Conservation (phyloP, 2,329 filamentous ascomycete genomes). For the Aspergillus flavus region DNA sequence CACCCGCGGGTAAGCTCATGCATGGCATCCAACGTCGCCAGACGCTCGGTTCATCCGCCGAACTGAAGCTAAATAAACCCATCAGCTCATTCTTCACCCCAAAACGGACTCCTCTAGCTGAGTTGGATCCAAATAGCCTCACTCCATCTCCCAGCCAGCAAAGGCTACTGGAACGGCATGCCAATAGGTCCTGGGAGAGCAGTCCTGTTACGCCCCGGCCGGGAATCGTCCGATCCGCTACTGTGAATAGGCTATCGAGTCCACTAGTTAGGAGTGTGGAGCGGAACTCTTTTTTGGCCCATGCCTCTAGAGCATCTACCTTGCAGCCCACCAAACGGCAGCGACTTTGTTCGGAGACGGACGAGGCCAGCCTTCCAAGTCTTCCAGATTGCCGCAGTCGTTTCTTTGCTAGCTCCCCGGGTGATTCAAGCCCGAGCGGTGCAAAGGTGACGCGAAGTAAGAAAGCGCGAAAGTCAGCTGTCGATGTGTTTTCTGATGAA, state of each 20-base stretch:
- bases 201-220: slow-evolving; percentile 49
- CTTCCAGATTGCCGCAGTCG: slow-evolving; percentile 46
- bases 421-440: slow-evolving; percentile 44
- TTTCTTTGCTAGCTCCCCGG: slow-evolving; percentile 46
- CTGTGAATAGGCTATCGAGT: slow-evolving; percentile 43
- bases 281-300: slow-evolving; percentile 43
- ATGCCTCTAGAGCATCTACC: slow-evolving; percentile 42
- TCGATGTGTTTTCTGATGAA: slow-evolving; percentile 58
- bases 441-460: slow-evolving; percentile 40
- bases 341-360: slow-evolving; percentile 53
- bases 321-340: slow-evolving; percentile 54
- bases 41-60: slow-evolving; percentile 47
- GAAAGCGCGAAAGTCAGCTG: slow-evolving; percentile 45
- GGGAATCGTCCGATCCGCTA: slow-evolving; percentile 36
- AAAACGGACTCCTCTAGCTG: slow-evolving; percentile 64
- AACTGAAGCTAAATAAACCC: slow-evolving; percentile 61
- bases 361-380: slow-evolving; percentile 36
- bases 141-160: slow-evolving; percentile 68
- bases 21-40: slow-evolving; percentile 42
- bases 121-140: slow-evolving; percentile 69
- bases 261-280: slow-evolving; percentile 45
- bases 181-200: slow-evolving; percentile 57
- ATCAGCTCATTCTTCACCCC: slow-evolving; percentile 69
- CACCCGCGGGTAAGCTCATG: slow-evolving; percentile 34
- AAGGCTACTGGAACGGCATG: slow-evolving; percentile 57